Evolutionary conservation across 1,284 basidiomycete genomes (phyloP).

Genomic region (Tilletia setariae): DNA sequence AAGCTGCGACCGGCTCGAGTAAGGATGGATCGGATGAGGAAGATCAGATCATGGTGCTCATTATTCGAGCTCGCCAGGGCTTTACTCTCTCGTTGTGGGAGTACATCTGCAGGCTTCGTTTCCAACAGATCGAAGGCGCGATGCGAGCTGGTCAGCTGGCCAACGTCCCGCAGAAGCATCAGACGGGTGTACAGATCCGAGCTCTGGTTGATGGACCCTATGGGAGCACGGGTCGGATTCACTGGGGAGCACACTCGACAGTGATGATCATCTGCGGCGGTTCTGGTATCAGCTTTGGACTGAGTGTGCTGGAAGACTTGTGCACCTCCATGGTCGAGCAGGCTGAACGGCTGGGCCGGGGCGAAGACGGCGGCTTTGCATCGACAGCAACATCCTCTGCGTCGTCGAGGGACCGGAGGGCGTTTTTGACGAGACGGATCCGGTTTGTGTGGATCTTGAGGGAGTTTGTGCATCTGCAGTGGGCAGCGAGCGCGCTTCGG

Average conservation of each 20-base stretch:
- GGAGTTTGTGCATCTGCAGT: constrained; percentile 76
- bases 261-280: constrained; percentile 74
- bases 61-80: constrained; percentile 72
- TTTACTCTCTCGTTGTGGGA: constrained; percentile 75
- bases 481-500: constrained; percentile 71
- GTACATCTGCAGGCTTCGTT: constrained; percentile 33
- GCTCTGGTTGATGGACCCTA: constrained; percentile 73
- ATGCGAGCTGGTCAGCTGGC: constrained; percentile 4
- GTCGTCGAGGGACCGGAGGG: neutral
- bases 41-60: constrained; percentile 65
- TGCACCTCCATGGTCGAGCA: constrained; percentile 63
- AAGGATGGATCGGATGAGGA: constrained; percentile 15
- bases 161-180: constrained; percentile 2
- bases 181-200: constrained; percentile 64
- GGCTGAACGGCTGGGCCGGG: neutral
- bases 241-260: constrained; percentile 65
- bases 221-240: constrained; percentile 68
- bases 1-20: no score
- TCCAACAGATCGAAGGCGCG: constrained; percentile 37
- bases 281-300: constrained; percentile 73
- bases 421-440: constrained; percentile 63
- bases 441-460: constrained; percentile 80
- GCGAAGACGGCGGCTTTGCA: neutral
- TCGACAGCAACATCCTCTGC: neutral
- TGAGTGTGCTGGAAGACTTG: constrained; percentile 70